Evolutionary conservation across 1,139 yeast species (phyloP).

Genomic region (Hansenula sp.): DNA sequence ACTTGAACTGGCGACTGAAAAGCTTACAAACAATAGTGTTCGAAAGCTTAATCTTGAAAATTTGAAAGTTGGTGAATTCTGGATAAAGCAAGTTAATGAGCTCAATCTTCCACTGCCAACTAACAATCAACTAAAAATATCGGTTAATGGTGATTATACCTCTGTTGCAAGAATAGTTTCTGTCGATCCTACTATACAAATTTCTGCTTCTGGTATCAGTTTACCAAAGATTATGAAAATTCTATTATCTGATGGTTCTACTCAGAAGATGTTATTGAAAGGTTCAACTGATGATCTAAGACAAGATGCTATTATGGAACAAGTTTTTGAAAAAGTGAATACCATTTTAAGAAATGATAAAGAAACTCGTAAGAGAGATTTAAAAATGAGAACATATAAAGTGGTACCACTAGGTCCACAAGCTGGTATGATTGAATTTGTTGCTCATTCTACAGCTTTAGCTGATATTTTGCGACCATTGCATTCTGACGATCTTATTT

Average conservation of each 20-base stretch:
- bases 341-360: slow-evolving; percentile 54
- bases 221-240: slow-evolving; percentile 74
- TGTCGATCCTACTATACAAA: slow-evolving; percentile 32
- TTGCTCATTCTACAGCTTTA: slow-evolving; percentile 68
- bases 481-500: slow-evolving; percentile 48
- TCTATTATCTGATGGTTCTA: slow-evolving; percentile 49
- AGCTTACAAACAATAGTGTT: slow-evolving; percentile 28
- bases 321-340: slow-evolving; percentile 87
- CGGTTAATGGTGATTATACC: slow-evolving; percentile 38
- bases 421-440: slow-evolving; percentile 90
- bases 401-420: slow-evolving; percentile 88
- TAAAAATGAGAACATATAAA: slow-evolving; percentile 76
- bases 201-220: slow-evolving; percentile 82
- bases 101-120: slow-evolving; percentile 70
- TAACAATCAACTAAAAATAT: slow-evolving; percentile 32
- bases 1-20: slow-evolving; percentile 47
- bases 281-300: slow-evolving; percentile 88
- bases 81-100: slow-evolving; percentile 48
- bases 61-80: slow-evolving; percentile 42
- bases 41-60: slow-evolving; percentile 34
- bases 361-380: slow-evolving; percentile 49
- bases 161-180: slow-evolving; percentile 52
- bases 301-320: slow-evolving; percentile 97
- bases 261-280: slow-evolving; percentile 61
- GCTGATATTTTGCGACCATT: slow-evolving; percentile 61